Percentiles rank a stretch among this genome's conserved stretches.
Conservation (phyloP, 331 rosid species). For the Pyracantha coccinea region DNA sequence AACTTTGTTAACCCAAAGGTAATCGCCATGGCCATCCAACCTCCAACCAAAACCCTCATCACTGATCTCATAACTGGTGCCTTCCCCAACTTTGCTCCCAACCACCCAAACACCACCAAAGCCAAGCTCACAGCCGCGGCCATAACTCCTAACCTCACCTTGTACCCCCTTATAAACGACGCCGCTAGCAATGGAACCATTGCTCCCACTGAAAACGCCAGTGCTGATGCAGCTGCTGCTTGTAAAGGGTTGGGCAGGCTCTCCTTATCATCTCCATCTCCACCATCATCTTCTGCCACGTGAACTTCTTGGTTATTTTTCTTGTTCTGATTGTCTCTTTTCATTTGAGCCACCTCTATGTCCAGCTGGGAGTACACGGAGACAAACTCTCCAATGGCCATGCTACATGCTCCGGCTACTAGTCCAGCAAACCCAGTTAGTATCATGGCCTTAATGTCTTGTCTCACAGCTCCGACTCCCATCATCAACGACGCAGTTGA, state of each 20-base stretch:
- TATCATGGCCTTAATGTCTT: slow-evolving; percentile 80
- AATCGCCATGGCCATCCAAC: slow-evolving; percentile 87
- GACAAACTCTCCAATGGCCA: slow-evolving; percentile 96
- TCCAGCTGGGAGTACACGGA: slow-evolving; percentile 86
- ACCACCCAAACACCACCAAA: slow-evolving; percentile 62
- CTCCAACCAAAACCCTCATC: slow-evolving; percentile 64
- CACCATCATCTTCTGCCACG: background rate
- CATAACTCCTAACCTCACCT: slow-evolving; percentile 47
- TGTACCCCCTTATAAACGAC: slow-evolving; percentile 55
- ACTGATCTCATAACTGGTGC: slow-evolving; percentile 46
- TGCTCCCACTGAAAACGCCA: slow-evolving; percentile 79
- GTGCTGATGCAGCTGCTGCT: slow-evolving; percentile 83
- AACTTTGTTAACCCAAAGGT: slow-evolving; percentile 79
- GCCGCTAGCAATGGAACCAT: slow-evolving; percentile 84
- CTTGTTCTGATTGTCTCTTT: slow-evolving; percentile 33
- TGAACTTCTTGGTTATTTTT: background rate
- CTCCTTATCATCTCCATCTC: slow-evolving; percentile 23
- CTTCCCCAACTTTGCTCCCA: slow-evolving; percentile 67
- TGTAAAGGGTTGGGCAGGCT: slow-evolving; percentile 74
- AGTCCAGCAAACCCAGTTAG: slow-evolving; percentile 81
- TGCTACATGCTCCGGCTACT: slow-evolving; percentile 88
- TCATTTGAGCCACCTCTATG: slow-evolving; percentile 67
- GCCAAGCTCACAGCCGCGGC: slow-evolving; percentile 63
- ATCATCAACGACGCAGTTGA: slow-evolving; percentile 88
- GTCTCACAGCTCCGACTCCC: slow-evolving; percentile 88